These are phyloP conservation scores for Phytopythium sindhum DNA, from an alignment of 352 stramenopile genomes.

Conservation along the genomic window DNA sequence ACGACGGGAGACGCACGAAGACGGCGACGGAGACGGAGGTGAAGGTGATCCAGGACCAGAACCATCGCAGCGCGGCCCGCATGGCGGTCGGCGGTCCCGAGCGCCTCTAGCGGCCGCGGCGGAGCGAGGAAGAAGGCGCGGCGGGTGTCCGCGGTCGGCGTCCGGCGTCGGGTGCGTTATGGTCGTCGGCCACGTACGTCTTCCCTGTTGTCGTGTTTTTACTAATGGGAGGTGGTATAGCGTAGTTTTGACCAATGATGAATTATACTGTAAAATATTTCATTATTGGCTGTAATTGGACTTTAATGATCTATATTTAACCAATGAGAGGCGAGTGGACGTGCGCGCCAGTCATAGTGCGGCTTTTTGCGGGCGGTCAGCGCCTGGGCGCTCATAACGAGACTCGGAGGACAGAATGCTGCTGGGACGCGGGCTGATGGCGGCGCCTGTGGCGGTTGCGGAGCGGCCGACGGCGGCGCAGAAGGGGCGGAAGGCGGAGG, in stretches of 20 bases:
- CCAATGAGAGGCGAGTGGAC: neutral
- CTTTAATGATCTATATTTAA: neutral
- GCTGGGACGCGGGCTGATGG: slow-evolving; percentile 52
- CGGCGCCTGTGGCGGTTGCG: slow-evolving; percentile 13
- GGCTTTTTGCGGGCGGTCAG: neutral
- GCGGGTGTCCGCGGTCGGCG: too few relatives aligned
- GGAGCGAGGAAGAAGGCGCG: neutral
- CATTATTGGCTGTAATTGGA: neutral
- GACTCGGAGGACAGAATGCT: slow-evolving; percentile 30
- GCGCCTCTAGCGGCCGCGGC: neutral
- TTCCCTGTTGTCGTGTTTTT: slow-evolving; percentile 18
- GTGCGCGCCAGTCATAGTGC: slow-evolving; percentile 12
- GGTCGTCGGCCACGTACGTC: slow-evolving; percentile 3
- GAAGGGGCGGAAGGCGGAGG: neutral
- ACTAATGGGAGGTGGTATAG: slow-evolving; percentile 7
- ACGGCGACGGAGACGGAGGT: slow-evolving; percentile 52
- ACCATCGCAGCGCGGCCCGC: slow-evolving; percentile 17
- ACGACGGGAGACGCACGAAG: slow-evolving; percentile 41
- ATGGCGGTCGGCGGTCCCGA: slow-evolving; percentile 12
- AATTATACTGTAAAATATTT: neutral
- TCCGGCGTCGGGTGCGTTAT: neutral
- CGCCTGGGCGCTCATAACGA: neutral
- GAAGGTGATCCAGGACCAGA: slow-evolving; percentile 47
- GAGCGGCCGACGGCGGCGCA: neutral
- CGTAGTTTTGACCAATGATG: slow-evolving; percentile 8